phyloP scores from a whole-genome alignment of 2,329 filamentous ascomycete genomes.

The Aureobasidium subglaciale region DNA sequence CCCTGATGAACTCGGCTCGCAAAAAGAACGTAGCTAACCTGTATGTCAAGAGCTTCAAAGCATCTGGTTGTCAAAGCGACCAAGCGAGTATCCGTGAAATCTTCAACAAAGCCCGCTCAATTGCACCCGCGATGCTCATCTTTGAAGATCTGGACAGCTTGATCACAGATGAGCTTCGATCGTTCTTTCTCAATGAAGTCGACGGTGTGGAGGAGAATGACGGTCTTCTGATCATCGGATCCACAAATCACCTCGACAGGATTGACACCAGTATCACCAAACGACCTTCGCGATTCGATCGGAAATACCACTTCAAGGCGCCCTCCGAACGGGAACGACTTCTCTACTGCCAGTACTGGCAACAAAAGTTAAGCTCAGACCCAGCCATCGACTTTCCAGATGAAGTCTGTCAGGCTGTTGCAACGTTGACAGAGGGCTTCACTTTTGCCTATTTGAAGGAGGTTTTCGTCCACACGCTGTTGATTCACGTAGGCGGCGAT shows the following conservation, averaged over 20 bases:
- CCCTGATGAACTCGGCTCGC: conserved; percentile 36
- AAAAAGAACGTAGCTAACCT: conserved; percentile 32
- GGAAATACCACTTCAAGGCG: conserved; percentile 55
- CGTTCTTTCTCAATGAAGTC: conserved; percentile 67
- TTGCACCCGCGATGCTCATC: conserved; percentile 62
- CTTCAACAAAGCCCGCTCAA: conserved; percentile 53
- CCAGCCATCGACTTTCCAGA: conserved; percentile 55
- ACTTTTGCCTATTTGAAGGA: conserved; percentile 66
- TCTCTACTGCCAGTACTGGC: conserved; percentile 58
- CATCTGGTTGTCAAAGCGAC: neutral
- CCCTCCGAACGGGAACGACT: conserved; percentile 49
- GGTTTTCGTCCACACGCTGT: conserved; percentile 46
- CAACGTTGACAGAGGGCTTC: conserved; percentile 56
- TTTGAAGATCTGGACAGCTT: conserved; percentile 67
- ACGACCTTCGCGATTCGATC: conserved; percentile 58
- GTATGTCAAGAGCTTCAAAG: conserved; percentile 29
- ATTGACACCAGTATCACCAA: conserved; percentile 59
- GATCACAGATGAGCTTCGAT: conserved; percentile 52
- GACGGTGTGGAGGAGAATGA: conserved; percentile 64
- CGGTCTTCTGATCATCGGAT: conserved; percentile 56
- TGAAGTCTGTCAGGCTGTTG: conserved; percentile 51
- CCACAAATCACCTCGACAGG: conserved; percentile 48
- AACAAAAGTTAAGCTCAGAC: conserved; percentile 50
- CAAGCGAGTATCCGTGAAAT: conserved; percentile 43
- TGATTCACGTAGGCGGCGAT: neutral